Evolutionary conservation across 169 alveolate species (phyloP).

Genomic region (Cryptosporidium felis): DNA sequence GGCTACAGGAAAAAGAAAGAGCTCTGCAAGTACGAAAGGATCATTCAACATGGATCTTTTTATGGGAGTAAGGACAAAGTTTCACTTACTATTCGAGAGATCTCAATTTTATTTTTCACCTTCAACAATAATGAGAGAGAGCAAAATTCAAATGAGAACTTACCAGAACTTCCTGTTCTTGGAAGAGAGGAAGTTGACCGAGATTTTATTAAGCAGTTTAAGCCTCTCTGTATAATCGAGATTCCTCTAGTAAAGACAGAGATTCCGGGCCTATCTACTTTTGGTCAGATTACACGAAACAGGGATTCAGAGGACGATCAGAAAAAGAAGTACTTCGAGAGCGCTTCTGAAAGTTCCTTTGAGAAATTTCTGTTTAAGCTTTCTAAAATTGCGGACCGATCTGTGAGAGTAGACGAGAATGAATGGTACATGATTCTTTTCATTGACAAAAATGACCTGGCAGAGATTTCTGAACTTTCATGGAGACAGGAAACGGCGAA

Average conservation of each 20-base stretch:
- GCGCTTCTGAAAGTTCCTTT: conserved; percentile 38
- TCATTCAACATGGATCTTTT: background rate
- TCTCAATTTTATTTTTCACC: conserved; percentile 16
- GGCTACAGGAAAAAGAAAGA: background rate
- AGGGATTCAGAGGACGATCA: background rate
- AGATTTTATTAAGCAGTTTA: conserved; percentile 9
- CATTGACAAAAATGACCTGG: conserved; percentile 17
- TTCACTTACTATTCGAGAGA: conserved; percentile 3
- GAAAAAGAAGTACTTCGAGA: conserved; percentile 19
- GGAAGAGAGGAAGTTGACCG: background rate
- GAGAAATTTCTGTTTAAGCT: conserved; percentile 34
- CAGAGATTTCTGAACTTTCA: background rate
- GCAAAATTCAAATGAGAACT: background rate
- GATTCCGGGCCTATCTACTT: no score
- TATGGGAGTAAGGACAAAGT: background rate
- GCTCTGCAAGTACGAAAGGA: background rate
- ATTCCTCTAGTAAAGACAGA: conserved; percentile 13
- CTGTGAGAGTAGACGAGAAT: conserved; percentile 26
- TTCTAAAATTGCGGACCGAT: conserved; percentile 14
- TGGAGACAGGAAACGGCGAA: no score
- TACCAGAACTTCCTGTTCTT: background rate
- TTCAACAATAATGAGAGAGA: conserved; percentile 5
- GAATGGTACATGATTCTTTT: conserved; percentile 56
- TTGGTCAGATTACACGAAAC: no score
- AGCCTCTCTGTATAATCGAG: conserved; percentile 30